Evolutionary conservation across 2,329 filamentous ascomycete species (phyloP).

Genomic region (Fusarium lateritium): DNA sequence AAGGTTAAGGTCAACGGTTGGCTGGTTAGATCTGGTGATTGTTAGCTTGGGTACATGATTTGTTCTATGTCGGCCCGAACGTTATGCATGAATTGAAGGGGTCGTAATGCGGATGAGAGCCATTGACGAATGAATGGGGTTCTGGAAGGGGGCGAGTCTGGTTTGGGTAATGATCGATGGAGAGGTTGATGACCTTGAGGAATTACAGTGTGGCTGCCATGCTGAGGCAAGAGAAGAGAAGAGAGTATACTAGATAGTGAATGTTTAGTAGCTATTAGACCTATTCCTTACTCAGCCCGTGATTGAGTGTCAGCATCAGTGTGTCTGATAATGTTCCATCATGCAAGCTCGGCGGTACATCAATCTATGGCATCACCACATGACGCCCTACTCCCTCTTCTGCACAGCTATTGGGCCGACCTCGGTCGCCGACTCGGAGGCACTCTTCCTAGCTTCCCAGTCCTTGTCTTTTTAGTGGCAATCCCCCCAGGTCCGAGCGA

Average conservation of each 20-base stretch:
- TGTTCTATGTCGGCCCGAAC: constrained; percentile 29
- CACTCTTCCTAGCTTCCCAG: constrained; percentile 23
- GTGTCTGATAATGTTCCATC: accelerated
- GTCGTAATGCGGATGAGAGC: not conserved
- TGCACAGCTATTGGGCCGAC: constrained; percentile 3
- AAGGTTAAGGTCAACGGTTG: not conserved
- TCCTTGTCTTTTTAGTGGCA: constrained; percentile 14
- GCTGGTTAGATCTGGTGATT: not conserved
- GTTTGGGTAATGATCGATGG: constrained; percentile 21
- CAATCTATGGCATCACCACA: not conserved
- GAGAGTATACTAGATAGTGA: accelerated
- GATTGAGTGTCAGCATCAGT: accelerated
- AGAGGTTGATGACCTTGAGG: not conserved
- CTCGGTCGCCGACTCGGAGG: constrained; percentile 36
- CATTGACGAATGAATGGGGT: constrained; percentile 13
- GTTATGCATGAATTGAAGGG: constrained; percentile 18
- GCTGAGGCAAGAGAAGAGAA: not conserved
- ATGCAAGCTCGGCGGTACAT: not conserved
- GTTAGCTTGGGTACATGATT: not conserved
- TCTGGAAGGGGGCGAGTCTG: not conserved
- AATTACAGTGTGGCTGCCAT: not conserved
- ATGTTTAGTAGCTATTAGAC: not conserved
- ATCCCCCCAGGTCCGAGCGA: constrained; percentile 26
- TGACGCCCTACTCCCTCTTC: constrained; percentile 6
- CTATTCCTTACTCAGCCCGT: no score